phyloP scores from a whole-genome alignment of 2,329 filamentous ascomycete genomes.

The Helotiales sp. region DNA sequence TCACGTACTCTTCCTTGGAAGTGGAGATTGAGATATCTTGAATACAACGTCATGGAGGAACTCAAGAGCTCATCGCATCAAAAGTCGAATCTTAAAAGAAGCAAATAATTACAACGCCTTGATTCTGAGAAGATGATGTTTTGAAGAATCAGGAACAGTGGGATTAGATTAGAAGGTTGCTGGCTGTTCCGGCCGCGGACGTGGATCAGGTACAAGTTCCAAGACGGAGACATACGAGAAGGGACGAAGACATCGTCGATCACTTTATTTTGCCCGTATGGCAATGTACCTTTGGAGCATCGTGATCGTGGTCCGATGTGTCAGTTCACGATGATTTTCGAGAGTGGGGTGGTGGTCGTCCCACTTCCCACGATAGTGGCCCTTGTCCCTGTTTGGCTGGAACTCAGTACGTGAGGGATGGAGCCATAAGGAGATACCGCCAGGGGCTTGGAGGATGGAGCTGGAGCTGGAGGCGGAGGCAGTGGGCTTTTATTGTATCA shows the following conservation, averaged over 20 bases:
- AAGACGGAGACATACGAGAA: not conserved
- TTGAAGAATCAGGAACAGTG: not conserved
- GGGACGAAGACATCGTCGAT: conserved; percentile 12
- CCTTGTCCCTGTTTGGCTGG: not conserved
- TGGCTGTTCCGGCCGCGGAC: not conserved
- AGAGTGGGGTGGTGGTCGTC: conserved; percentile 5
- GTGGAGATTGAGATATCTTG: conserved; percentile 7
- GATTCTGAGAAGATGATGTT: not conserved
- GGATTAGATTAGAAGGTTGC: conserved; percentile 2
- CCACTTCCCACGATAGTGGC: not conserved
- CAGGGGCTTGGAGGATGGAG: too few relatives aligned
- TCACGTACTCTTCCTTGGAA: conserved; percentile 16
- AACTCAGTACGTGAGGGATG: too few relatives aligned
- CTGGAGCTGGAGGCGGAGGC: too few relatives aligned
- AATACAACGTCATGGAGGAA: not conserved
- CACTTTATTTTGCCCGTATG: conserved; percentile 7
- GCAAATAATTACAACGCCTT: not conserved
- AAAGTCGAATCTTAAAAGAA: not conserved
- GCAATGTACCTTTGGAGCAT: conserved; percentile 10
- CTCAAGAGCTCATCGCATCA: too few relatives aligned
- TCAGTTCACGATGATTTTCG: conserved; percentile 13
- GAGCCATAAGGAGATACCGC: too few relatives aligned
- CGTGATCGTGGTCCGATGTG: not conserved
- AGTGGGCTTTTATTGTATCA: too few relatives aligned
- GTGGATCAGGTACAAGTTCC: conserved; percentile 11